Conservation (phyloP, 106 monocot species). For the Dendrobium officinale region DNA sequence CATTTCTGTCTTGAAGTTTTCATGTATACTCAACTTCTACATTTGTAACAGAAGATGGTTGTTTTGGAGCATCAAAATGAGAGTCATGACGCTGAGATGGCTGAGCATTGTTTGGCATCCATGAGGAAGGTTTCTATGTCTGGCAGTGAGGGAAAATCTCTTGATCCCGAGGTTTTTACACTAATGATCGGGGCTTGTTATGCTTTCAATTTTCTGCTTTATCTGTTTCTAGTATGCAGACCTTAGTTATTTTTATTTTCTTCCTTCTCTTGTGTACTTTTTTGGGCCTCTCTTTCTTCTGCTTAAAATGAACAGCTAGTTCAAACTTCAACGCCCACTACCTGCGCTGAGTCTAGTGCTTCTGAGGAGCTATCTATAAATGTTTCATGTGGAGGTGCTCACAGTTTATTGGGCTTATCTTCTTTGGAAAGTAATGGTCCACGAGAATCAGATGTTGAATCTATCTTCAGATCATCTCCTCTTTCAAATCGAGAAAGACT, state of each 20-base stretch:
- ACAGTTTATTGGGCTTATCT: slow-evolving; percentile 2
- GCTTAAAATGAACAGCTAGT: slow-evolving; percentile 9
- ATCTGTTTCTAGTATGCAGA: background rate
- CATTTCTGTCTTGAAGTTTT: slow-evolving; percentile 5
- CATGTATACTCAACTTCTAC: background rate
- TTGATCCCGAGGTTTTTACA: slow-evolving; percentile 2
- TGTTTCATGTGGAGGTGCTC: slow-evolving; percentile 11
- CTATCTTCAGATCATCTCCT: slow-evolving; percentile 39
- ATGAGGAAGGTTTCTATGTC: background rate
- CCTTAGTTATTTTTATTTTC: background rate
- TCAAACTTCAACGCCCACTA: slow-evolving; percentile 14
- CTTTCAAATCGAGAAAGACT: slow-evolving; percentile 89
- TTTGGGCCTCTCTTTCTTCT: slow-evolving; percentile 11
- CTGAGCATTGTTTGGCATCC: background rate
- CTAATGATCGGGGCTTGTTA: background rate
- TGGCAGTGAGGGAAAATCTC: slow-evolving; percentile 3
- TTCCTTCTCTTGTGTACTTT: background rate
- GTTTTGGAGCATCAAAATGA: slow-evolving; percentile 3
- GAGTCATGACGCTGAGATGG: background rate
- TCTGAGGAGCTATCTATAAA: slow-evolving; percentile 11
- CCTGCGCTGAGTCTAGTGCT: slow-evolving; percentile 3
- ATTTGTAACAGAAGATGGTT: slow-evolving; percentile 16
- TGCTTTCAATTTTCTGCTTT: background rate
- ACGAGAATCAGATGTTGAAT: slow-evolving; percentile 15
- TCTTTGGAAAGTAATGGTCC: slow-evolving; percentile 2